These are phyloP conservation scores for Claviceps sp. DNA, from an alignment of 2,329 filamentous ascomycete species.

Conservation along the genomic window DNA sequence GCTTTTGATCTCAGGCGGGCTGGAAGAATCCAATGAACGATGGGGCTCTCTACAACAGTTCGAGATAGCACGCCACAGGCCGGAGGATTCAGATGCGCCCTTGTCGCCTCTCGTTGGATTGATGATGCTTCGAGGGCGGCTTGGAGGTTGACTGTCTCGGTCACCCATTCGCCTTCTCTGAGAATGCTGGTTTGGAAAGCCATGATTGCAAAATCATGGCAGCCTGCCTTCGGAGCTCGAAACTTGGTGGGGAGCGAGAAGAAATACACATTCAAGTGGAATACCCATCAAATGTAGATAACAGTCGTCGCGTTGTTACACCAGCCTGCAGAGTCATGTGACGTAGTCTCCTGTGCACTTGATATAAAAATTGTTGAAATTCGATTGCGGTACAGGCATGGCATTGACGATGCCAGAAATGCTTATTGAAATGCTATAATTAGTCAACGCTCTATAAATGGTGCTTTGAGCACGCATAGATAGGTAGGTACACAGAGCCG, in stretches of 20 bases:
- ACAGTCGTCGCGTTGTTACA: not conserved
- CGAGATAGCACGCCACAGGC: conserved; percentile 61
- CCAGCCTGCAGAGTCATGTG: not conserved
- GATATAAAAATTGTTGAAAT: too few species aligned
- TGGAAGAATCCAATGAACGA: conserved; percentile 64
- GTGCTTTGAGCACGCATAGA: too few species aligned
- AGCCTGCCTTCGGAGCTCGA: not conserved
- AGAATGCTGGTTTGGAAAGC: conserved; percentile 42
- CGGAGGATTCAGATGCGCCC: conserved; percentile 28
- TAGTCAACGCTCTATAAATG: too few species aligned
- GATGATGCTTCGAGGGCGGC: conserved; percentile 26
- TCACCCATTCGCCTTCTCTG: conserved; percentile 42
- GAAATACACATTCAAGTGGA: not conserved
- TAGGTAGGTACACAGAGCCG: too few species aligned
- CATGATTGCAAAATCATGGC: conserved; percentile 17
- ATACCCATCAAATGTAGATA: not conserved
- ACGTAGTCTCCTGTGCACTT: not conserved
- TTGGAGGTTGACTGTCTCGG: conserved; percentile 33
- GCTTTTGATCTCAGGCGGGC: conserved; percentile 58
- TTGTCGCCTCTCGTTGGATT: conserved; percentile 17
- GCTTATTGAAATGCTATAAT: too few species aligned
- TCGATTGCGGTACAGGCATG: too few species aligned
- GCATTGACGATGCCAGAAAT: too few species aligned
- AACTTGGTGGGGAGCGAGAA: not conserved
- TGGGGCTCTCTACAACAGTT: conserved; percentile 64